A percentile compares a stretch with the other conserved stretches of the same genome.
Evolutionary conservation across 768 basidiomycete genomes (phyloP).

Genomic region (Trametes sanguinea): DNA sequence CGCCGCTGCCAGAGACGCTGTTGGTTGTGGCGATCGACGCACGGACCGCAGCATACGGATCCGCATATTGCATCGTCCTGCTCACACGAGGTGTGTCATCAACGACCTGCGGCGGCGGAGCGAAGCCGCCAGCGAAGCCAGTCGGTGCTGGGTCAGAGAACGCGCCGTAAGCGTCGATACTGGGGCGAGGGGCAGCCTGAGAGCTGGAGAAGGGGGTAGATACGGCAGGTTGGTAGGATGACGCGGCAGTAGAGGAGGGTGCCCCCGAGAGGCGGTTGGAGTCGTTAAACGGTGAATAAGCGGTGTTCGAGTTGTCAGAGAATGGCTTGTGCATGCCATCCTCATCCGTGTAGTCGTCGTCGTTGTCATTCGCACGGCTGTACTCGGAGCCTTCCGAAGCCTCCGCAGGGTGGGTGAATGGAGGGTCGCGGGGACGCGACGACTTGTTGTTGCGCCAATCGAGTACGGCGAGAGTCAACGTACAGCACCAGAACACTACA

Average conservation of each 20-base stretch:
- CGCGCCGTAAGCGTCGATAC: conserved; percentile 87
- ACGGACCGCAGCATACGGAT: conserved; percentile 83
- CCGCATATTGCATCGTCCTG: conserved; percentile 90
- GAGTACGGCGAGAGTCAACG: conserved; percentile 62
- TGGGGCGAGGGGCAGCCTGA: conserved; percentile 41
- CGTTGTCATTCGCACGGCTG: conserved; percentile 19
- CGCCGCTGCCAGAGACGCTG: conserved; percentile 4
- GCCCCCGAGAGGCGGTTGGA: conserved; percentile 49
- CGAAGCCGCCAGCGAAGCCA: conserved; percentile 55
- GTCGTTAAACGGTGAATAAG: conserved; percentile 55
- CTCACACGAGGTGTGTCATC: conserved; percentile 62
- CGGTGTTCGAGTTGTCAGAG: conserved; percentile 30
- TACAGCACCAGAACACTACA: conserved; percentile 74
- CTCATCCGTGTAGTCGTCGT: conserved; percentile 55
- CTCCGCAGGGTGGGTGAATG: conserved; percentile 64
- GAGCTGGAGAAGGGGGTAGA: conserved; percentile 30
- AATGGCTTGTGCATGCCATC: conserved; percentile 50
- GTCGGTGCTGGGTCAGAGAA: conserved; percentile 86
- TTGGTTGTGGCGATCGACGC: conserved; percentile 37
- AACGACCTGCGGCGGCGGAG: conserved; percentile 31
- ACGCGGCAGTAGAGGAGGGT: conserved; percentile 28
- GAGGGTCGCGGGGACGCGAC: conserved; percentile 62
- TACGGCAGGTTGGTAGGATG: conserved; percentile 31
- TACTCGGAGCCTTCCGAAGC: conserved; percentile 26
- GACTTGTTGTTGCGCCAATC: conserved; percentile 77